Conservation (phyloP, 2,329 filamentous ascomycete genomes). For the Colletotrichum salicis region DNA sequence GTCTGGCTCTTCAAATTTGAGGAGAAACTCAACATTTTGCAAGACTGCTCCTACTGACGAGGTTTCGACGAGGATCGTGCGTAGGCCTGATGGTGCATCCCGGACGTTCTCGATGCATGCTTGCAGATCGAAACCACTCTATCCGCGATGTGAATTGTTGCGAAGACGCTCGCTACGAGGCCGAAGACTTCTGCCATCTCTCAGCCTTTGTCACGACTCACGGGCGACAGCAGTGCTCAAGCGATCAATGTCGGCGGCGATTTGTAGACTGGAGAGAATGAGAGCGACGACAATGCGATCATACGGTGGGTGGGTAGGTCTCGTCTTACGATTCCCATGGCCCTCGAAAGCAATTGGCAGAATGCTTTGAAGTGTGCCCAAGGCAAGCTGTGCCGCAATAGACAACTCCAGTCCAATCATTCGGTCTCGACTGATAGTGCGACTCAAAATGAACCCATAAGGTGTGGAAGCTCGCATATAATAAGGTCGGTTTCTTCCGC, state of each 20-base stretch:
- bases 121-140: background rate
- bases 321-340: background rate
- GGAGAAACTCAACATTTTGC: background rate
- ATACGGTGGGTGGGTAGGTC: background rate
- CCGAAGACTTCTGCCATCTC: background rate
- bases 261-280: rapidly evolving
- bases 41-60: rapidly evolving
- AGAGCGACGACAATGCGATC: background rate
- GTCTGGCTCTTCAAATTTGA: background rate
- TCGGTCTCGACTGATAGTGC: background rate
- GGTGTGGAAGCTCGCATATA: too few species aligned
- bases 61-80: background rate
- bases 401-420: background rate
- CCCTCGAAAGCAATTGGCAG: background rate
- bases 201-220: background rate
- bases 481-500: too few species aligned
- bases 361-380: background rate
- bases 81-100: background rate
- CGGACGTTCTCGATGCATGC: background rate
- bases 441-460: background rate
- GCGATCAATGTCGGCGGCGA: background rate
- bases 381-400: background rate
- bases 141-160: background rate
- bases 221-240: background rate
- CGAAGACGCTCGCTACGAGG: background rate